Base-by-base conservation (phyloP, 192 early-diverging fungal species). In the Coemansia aciculifera region DNA sequence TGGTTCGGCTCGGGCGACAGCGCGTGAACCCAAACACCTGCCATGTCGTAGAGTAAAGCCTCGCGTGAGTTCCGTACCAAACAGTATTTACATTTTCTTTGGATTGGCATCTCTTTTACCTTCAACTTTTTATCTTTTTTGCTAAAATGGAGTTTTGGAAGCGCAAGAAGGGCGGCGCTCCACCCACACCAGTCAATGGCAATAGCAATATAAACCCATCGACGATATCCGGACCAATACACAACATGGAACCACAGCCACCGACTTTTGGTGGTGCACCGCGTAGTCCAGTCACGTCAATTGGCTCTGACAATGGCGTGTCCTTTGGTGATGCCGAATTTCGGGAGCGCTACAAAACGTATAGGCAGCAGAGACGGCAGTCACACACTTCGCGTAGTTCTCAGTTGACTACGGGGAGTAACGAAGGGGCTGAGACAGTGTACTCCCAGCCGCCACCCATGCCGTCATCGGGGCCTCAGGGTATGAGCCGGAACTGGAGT, bases 121-220 rank as follows among this genome's bases (percentile, higher is more conserved):
- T 40, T 17, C 13, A 38, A 40, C 9, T 17, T 38, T 38, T 39
- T 15, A n/a, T 38, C 11, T 29, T 60, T 34, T 59, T 49, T 37
- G 10, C 62, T 6, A 9, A 40, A 27, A 82, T 82, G 79, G 79
- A 82, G 51, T 82, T 82, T 60, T 82, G 79, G 79, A 75, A 77
- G 71, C 74, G 79, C 62, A 82, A 82, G 68, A 82, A 82, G 69
- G 71, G 74, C 54, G 54, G 54, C 29, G 54, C 71, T 3, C 31
- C 73, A 37, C 66, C 73, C 7, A 32, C 43, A 0, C 40, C 29
- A 24, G 42, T 27, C 66, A 48, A 37, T 42, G 44, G 64, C 44
- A 67, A 24, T 42, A 31, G 59, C 60, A 61, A 64, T 63, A 69
- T 82, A 36, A 77, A 48, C 59, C 65, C 79, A 5, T 65, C 68